Base-by-base conservation (phyloP, 192 early-diverging fungal species). In the Helicostylum pulchrum region DNA sequence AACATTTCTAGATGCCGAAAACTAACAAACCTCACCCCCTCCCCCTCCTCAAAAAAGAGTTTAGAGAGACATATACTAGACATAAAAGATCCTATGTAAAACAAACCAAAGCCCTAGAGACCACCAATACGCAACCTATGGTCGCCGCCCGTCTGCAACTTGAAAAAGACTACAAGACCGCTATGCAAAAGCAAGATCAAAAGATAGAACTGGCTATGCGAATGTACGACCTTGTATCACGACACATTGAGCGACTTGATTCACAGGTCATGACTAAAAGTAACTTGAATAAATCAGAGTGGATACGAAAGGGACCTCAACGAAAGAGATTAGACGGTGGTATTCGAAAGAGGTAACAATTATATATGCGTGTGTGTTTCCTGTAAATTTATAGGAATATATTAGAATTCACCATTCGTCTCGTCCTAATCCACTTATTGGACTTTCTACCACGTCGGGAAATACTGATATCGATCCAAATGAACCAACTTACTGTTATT, bases 401-500 rank as follows among this genome's bases (percentile, higher is more conserved):
- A 64, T 21, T 39, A 73, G 71, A 50, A 67, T 58, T 1, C 61
- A 67, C 57, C 71, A 66, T 39, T 72, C 71, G 4, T 63, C 65
- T 48, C 71, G 71, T 12, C 71, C 71, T 26, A 72, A 66, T 52
- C 71, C 70, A 48, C 26, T 12, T 9, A 49, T 51, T n/a, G 56
- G 49, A 11, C 47, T 59, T 48, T 17, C 46, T 15, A 43, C 44
- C 3, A 31, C 60, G 9, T 30, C 57, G 12, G 58, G 72, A 8
- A 84, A 80, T n/a, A 71, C 85, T 67, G 84, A 87, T 0, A 90
- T 95, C 39, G 91, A 95, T 74, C 92, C 93, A 0, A 90, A 93
- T 70, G 93, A 95, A 77, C 93, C 93, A 0, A 80, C 80, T 20
- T 95, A 95, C 68, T 95, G 93, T 71, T 88, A 88, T 61, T 95